These are phyloP conservation scores for Hyphopichia burtonii DNA, from an alignment of 1,139 yeast species.

Conservation along the genomic window DNA sequence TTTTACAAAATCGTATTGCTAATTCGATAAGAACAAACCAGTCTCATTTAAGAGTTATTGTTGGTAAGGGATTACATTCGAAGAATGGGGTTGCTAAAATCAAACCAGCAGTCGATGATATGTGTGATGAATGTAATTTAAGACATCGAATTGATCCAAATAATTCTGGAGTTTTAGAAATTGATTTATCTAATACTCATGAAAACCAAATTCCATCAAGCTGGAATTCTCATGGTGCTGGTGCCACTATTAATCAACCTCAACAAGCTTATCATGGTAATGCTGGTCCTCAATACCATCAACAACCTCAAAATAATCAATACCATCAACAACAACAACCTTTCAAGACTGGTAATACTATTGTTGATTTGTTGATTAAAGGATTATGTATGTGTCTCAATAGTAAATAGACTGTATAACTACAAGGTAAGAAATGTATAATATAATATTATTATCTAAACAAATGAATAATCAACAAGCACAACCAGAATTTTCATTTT, in stretches of 20 bases:
- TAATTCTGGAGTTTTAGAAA: conserved; percentile 78
- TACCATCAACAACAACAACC: conserved; percentile 22
- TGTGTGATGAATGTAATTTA: conserved; percentile 67
- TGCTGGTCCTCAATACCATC: conserved; percentile 28
- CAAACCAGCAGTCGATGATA: conserved; percentile 82
- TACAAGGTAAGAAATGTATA: too few relatives aligned
- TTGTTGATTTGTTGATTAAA: conserved; percentile 31
- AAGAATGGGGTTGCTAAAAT: conserved; percentile 78
- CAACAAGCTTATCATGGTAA: conserved; percentile 28
- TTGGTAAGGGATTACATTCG: conserved; percentile 93
- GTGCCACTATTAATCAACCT: conserved; percentile 20
- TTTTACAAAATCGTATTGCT: conserved; percentile 70
- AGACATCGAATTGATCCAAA: conserved; percentile 61
- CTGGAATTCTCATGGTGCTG: conserved; percentile 34
- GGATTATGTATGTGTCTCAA: conserved; percentile 34
- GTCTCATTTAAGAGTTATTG: conserved; percentile 62
- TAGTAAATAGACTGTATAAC: background rate
- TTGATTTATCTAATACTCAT: conserved; percentile 50
- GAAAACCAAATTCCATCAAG: conserved; percentile 48
- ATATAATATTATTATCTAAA: background rate
- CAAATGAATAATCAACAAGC: conserved; percentile 51
- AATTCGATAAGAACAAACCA: conserved; percentile 65
- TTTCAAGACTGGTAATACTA: conserved; percentile 30
- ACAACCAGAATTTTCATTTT: conserved; percentile 75
- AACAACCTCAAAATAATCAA: conserved; percentile 18